A percentile compares a stretch with the other conserved stretches of the same genome.
Conservation (phyloP, 2,329 filamentous ascomycete species). For the Penicillium glabrum region DNA sequence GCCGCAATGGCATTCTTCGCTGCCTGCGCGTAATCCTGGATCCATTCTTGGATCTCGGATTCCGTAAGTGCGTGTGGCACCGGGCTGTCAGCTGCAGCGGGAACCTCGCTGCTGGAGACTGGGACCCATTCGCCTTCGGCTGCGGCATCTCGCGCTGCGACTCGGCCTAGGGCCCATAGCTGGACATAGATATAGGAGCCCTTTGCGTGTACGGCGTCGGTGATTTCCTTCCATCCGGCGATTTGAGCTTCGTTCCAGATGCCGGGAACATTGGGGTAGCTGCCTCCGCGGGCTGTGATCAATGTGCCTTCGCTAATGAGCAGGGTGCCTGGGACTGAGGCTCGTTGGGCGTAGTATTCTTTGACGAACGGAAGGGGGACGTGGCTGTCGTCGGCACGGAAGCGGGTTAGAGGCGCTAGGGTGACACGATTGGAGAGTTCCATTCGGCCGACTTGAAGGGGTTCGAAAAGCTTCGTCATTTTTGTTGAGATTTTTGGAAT, state of each 20-base stretch:
- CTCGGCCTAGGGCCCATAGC: conserved; percentile 62
- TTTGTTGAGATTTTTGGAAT: neutral
- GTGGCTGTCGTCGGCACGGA: conserved; percentile 52
- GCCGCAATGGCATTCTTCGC: conserved; percentile 54
- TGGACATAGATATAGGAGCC: conserved; percentile 62
- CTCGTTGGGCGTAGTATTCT: conserved; percentile 58
- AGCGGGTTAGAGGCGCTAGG: conserved; percentile 60
- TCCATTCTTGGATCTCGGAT: conserved; percentile 46
- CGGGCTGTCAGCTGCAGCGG: neutral
- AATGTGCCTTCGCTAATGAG: conserved; percentile 60
- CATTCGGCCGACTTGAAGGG: conserved; percentile 43
- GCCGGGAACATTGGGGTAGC: conserved; percentile 56
- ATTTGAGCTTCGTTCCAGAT: conserved; percentile 60
- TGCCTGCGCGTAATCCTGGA: conserved; percentile 45
- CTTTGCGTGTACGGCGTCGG: conserved; percentile 63
- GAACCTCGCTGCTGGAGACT: conserved; percentile 24
- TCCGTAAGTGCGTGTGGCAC: conserved; percentile 30
- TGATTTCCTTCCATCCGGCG: conserved; percentile 60
- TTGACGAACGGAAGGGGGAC: conserved; percentile 45
- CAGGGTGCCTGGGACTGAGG: conserved; percentile 54
- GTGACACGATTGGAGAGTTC: conserved; percentile 50
- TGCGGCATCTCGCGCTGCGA: conserved; percentile 40
- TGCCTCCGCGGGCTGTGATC: conserved; percentile 49
- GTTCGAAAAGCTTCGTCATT: conserved; percentile 34
- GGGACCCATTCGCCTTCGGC: conserved; percentile 11